Percentiles rank a stretch among this genome's conserved stretches.
phyloP scores from a whole-genome alignment of 192 early-diverging fungal genomes.

The Backusella luteola region DNA sequence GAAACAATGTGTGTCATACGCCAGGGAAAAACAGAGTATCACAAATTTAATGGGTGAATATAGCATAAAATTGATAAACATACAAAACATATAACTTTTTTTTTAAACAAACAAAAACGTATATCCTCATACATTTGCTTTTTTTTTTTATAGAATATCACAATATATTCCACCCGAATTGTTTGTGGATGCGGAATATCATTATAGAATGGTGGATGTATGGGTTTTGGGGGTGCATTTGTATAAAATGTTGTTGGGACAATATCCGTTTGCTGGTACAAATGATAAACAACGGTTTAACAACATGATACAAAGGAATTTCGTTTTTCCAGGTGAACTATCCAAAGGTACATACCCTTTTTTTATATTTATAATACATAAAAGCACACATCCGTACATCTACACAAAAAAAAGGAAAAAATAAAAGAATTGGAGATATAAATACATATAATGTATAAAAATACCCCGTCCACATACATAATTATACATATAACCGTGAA shows the following conservation, averaged over 20 bases:
- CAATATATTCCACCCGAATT: conserved; percentile 31
- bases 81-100: neutral
- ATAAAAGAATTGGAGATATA: neutral
- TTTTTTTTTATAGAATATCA: conserved; percentile 6
- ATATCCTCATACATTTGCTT: neutral
- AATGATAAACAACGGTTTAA: conserved; percentile 33
- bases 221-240: conserved; percentile 91
- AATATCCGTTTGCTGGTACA: conserved; percentile 45
- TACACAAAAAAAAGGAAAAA: neutral
- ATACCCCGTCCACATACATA: neutral
- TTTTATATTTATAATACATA: neutral
- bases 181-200: neutral
- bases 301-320: conserved; percentile 32
- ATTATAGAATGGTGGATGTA: conserved; percentile 53
- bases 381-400: neutral
- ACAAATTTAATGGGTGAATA: conserved; percentile 27
- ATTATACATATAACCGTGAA: neutral
- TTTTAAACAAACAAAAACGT: no score
- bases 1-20: conserved; percentile 4
- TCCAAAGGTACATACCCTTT: conserved; percentile 19
- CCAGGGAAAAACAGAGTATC: conserved; percentile 12
- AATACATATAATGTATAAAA: neutral
- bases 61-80: neutral
- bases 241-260: conserved; percentile 68
- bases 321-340: conserved; percentile 16